Evolutionary conservation across 2,329 filamentous ascomycete genomes (phyloP).

Genomic region (Fusarium sp.): DNA sequence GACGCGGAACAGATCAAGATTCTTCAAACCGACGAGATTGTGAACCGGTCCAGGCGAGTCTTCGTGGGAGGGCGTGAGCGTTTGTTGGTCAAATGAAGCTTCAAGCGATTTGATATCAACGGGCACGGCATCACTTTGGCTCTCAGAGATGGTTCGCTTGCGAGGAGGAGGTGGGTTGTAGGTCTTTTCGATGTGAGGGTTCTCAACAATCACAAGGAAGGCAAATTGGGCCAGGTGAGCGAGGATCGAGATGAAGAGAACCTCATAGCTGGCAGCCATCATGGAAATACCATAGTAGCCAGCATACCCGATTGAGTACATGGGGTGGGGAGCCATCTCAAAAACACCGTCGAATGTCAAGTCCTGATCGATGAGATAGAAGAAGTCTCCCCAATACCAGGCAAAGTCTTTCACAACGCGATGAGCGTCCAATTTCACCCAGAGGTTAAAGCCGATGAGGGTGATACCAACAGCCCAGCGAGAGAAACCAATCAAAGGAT

Average conservation of each 20-base stretch:
- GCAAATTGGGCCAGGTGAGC: conserved; percentile 95
- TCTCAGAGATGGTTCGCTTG: conserved; percentile 60
- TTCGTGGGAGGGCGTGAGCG: conserved; percentile 44
- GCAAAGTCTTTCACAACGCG: conserved; percentile 98
- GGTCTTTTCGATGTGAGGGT: conserved; percentile 97
- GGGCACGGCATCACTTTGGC: conserved; percentile 50
- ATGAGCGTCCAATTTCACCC: conserved; percentile 98
- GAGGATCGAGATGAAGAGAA: conserved; percentile 95
- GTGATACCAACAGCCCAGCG: conserved; percentile 84
- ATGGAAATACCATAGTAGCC: conserved; percentile 98
- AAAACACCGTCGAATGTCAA: conserved; percentile 99
- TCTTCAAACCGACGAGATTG: conserved; percentile 84
- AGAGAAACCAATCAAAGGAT: conserved; percentile 73
- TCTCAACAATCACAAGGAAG: conserved; percentile 92
- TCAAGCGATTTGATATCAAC: conserved; percentile 45
- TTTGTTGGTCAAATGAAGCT: conserved; percentile 45
- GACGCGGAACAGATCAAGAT: conserved; percentile 88
- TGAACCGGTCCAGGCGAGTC: conserved; percentile 76
- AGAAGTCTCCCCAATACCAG: conserved; percentile 99
- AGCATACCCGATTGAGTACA: conserved; percentile 98
- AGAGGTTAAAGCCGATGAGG: conserved; percentile 93
- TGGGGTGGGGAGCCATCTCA: conserved; percentile 98
- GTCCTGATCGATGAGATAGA: conserved; percentile 97
- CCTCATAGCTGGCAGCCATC: conserved; percentile 97
- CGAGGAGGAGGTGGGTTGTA: conserved; percentile 92